Conservation (phyloP, 108 stramenopile species). For the Stephanodiscus minutulus region DNA sequence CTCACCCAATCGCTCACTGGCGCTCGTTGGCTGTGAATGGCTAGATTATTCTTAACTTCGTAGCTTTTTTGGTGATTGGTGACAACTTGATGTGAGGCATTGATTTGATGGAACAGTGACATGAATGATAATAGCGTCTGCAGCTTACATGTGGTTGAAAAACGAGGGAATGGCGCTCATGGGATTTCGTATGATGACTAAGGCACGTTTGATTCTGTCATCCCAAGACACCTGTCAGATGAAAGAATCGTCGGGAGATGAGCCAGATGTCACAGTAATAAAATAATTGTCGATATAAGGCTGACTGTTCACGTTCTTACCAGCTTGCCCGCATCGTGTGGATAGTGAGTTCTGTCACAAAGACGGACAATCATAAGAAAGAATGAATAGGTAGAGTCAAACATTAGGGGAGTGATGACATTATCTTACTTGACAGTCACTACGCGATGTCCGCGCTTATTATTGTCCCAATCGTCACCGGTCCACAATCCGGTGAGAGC, state of each 20-base stretch:
- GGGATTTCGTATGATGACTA: constrained; percentile 39
- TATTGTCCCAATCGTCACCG: constrained; percentile 40
- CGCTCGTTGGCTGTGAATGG: constrained; percentile 30
- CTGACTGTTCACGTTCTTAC: constrained; percentile 10
- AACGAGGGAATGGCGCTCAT: constrained; percentile 38
- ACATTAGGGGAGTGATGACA: neutral
- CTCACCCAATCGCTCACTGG: constrained; percentile 23
- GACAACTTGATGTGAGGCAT: neutral
- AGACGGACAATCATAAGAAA: neutral
- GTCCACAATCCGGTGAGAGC: constrained; percentile 42
- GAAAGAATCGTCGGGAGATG: neutral
- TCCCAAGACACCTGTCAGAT: constrained; percentile 29
- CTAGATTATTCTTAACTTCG: constrained; percentile 35
- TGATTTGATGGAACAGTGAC: neutral
- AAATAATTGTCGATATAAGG: neutral
- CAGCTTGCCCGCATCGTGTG: constrained; percentile 36
- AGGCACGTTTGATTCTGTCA: constrained; percentile 24
- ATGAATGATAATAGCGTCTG: neutral
- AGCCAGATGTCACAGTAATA: neutral
- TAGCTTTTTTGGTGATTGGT: constrained; percentile 1
- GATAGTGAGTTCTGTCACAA: constrained; percentile 31
- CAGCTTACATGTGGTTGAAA: constrained; percentile 35
- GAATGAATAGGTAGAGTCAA: neutral
- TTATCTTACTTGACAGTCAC: constrained; percentile 25
- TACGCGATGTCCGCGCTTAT: constrained; percentile 25